Evolutionary conservation across 2,329 filamentous ascomycete genomes (phyloP).

Genomic region (Neofusicoccum parvum): DNA sequence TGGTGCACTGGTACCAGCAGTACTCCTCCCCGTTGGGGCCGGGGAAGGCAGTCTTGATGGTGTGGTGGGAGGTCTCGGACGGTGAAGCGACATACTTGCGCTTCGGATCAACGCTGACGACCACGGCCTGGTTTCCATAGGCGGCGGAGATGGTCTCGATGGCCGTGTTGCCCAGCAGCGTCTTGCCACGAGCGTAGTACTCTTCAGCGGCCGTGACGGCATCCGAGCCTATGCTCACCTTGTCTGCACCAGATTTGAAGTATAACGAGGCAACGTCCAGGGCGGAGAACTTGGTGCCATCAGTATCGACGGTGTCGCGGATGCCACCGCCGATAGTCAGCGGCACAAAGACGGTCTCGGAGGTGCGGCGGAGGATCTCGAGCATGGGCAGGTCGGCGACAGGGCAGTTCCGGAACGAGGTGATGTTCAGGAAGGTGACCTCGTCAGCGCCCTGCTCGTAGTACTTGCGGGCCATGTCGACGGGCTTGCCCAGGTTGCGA

Average conservation of each 20-base stretch:
- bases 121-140: constrained; percentile 95
- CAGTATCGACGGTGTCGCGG: constrained; percentile 85
- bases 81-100: constrained; percentile 78
- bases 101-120: constrained; percentile 92
- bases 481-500: constrained; percentile 93
- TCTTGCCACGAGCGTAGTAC: constrained; percentile 73
- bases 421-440: constrained; percentile 97
- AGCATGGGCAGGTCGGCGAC: constrained; percentile 93
- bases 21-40: constrained; percentile 76
- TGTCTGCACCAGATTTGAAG: constrained; percentile 95
- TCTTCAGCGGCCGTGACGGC: constrained; percentile 91
- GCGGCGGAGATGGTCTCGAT: constrained; percentile 94
- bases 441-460: constrained; percentile 97
- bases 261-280: constrained; percentile 95
- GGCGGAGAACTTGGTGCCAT: constrained; percentile 83
- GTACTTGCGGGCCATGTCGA: constrained; percentile 90
- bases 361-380: constrained; percentile 83
- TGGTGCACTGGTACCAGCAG: constrained; percentile 98
- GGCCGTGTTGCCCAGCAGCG: constrained; percentile 77
- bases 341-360: constrained; percentile 91
- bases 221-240: constrained; percentile 95
- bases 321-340: constrained; percentile 96
- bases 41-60: constrained; percentile 67
- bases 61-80: constrained; percentile 72
- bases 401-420: constrained; percentile 93